Evolutionary conservation across 495 filamentous ascomycete species (phyloP).

Genomic region (Astrothelium subdiscretum): DNA sequence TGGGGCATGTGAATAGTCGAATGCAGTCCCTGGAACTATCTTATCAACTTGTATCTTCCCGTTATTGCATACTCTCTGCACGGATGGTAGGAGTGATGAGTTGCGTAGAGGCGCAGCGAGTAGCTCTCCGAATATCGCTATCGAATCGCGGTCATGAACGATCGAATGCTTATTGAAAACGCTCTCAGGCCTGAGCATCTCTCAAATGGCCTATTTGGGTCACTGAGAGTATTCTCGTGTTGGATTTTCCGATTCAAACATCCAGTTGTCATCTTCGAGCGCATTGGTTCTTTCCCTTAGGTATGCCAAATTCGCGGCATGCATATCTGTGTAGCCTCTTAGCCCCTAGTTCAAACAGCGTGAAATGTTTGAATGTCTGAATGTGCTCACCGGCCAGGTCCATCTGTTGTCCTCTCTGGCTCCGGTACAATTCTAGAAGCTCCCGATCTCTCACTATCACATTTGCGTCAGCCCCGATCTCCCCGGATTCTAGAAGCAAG

Average conservation of each 20-base stretch:
- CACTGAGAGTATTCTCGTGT: background rate
- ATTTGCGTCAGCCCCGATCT: background rate
- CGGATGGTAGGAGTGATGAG: no score
- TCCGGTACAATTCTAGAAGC: background rate
- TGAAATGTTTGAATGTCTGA: background rate
- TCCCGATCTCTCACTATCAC: background rate
- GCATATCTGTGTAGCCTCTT: slow-evolving; percentile 57
- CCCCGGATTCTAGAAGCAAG: no score
- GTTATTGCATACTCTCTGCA: background rate
- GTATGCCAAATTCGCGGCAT: slow-evolving; percentile 60
- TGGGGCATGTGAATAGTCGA: background rate
- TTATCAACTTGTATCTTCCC: background rate
- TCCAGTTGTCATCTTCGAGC: slow-evolving; percentile 79
- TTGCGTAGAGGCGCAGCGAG: no score
- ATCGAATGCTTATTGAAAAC: background rate
- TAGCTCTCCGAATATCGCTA: no score
- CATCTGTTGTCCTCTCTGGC: background rate
- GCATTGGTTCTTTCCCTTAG: slow-evolving; percentile 58
- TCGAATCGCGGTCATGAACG: background rate
- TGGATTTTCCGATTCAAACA: slow-evolving; percentile 61
- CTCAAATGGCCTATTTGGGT: no score
- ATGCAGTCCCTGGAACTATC: no score
- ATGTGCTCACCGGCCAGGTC: background rate
- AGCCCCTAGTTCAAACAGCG: background rate
- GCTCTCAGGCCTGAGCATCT: background rate